Conservation (phyloP, 176 grass and related monocot genomes). For the Hordeum marinum region DNA sequence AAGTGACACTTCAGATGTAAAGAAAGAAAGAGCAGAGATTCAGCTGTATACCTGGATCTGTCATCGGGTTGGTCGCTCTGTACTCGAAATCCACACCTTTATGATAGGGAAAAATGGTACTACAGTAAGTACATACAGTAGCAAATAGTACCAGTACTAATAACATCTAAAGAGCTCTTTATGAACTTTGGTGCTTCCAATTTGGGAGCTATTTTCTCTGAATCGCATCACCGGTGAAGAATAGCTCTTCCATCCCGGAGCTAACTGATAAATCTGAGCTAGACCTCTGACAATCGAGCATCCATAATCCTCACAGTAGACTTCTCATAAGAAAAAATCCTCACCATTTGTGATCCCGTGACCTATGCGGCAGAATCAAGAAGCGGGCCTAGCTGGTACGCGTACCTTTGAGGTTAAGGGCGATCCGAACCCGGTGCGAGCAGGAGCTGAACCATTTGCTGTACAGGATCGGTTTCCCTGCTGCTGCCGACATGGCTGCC, state of each 20-base stretch:
- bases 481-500: not conserved
- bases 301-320: not conserved
- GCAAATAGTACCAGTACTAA: conserved; percentile 9
- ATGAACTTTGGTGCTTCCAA: not conserved
- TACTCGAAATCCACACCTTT: conserved; percentile 64
- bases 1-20: not conserved
- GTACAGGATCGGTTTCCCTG: conserved; percentile 43
- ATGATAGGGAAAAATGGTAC: not conserved
- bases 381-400: not conserved
- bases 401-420: conserved; percentile 65
- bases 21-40: not conserved
- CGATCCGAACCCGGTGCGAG: conserved; percentile 44
- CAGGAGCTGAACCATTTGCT: conserved; percentile 51
- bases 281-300: not conserved
- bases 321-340: too few relatives aligned
- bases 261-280: not conserved
- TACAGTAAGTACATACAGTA: not conserved
- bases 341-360: not conserved
- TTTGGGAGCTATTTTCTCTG: not conserved
- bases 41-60: conserved; percentile 31
- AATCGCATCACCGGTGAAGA: not conserved
- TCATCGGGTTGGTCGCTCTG: conserved; percentile 44
- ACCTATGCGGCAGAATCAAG: not conserved
- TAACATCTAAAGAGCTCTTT: not conserved
- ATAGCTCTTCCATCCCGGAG: not conserved